Percentiles rank a stretch among this genome's conserved stretches.
Evolutionary conservation across 331 rosid genomes (phyloP).

Genomic region (Saraca asoca): DNA sequence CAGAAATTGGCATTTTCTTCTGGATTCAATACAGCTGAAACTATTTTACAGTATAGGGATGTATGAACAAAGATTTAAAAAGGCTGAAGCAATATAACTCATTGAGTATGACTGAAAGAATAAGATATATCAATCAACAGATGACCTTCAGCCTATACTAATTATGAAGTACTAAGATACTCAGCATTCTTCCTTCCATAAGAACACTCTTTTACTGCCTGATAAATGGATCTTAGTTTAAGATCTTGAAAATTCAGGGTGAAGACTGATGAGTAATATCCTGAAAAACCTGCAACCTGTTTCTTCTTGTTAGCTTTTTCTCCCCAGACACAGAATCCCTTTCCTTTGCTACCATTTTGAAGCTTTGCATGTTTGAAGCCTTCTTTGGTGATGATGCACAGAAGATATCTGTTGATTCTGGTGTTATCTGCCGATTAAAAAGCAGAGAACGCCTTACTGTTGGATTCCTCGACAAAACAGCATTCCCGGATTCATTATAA

Average conservation of each 20-base stretch:
- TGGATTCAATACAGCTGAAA: slow-evolving; percentile 28
- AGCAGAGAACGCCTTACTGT: slow-evolving; percentile 58
- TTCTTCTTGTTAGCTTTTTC: slow-evolving; percentile 46
- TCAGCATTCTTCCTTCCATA: slow-evolving; percentile 15
- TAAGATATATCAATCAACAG: slow-evolving; percentile 28
- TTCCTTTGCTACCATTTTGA: slow-evolving; percentile 27
- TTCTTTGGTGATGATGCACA: slow-evolving; percentile 40
- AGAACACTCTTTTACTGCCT: slow-evolving; percentile 11
- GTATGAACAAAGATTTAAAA: slow-evolving; percentile 26
- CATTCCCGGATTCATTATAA: slow-evolving; percentile 19
- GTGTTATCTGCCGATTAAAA: slow-evolving; percentile 42
- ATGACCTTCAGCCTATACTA: slow-evolving; percentile 15
- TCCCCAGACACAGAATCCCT: slow-evolving; percentile 34
- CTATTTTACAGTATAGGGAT: slow-evolving; percentile 25
- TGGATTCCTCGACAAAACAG: slow-evolving; percentile 50
- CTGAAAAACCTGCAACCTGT: slow-evolving; percentile 61
- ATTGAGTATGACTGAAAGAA: slow-evolving; percentile 31
- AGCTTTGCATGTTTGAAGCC: slow-evolving; percentile 30
- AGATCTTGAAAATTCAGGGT: slow-evolving; percentile 41
- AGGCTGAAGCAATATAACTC: slow-evolving; percentile 22
- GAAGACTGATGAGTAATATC: slow-evolving; percentile 49
- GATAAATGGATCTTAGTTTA: slow-evolving; percentile 25
- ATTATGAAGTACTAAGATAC: slow-evolving; percentile 14
- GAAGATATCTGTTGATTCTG: slow-evolving; percentile 33
- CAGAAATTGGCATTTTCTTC: slow-evolving; percentile 21